A percentile compares a stretch with the other conserved stretches of the same genome.
Conservation (phyloP, 2,329 filamentous ascomycete species). For the Nothopassalora personata region DNA sequence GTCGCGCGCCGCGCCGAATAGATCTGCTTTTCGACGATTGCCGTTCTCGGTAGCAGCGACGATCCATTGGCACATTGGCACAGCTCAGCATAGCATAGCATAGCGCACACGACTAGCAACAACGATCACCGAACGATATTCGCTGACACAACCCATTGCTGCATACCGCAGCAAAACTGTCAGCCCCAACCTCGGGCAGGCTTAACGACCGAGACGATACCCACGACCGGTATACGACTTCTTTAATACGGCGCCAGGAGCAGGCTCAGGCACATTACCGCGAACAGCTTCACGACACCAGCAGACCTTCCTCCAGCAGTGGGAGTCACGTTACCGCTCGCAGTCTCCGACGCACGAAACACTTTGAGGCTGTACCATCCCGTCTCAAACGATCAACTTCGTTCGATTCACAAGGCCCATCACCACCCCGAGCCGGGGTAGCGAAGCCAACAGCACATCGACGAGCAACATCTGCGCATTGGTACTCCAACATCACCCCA, state of each 20-base stretch:
- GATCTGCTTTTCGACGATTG: background rate
- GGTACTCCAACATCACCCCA: conserved; percentile 31
- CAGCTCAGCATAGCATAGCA: background rate
- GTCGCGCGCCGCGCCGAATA: background rate
- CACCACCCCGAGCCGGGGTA: conserved; percentile 20
- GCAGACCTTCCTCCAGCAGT: conserved; percentile 49
- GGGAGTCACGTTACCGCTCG: conserved; percentile 40
- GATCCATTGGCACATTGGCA: background rate
- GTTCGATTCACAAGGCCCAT: conserved; percentile 34
- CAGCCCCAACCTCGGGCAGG: conserved; percentile 36
- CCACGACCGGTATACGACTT: conserved; percentile 51
- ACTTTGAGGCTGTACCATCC: conserved; percentile 40
- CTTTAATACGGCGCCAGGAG: conserved; percentile 45
- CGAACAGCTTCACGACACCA: conserved; percentile 29
- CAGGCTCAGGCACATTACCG: conserved; percentile 33
- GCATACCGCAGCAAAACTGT: conserved; percentile 34
- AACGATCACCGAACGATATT: background rate
- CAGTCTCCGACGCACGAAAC: conserved; percentile 51
- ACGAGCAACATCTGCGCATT: conserved; percentile 30
- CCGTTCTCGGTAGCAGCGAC: background rate
- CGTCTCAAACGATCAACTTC: conserved; percentile 40
- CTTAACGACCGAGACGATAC: conserved; percentile 52
- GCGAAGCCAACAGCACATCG: conserved; percentile 30
- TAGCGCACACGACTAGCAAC: background rate
- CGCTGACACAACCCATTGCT: background rate